phyloP scores from a whole-genome alignment of 2,329 filamentous ascomycete genomes.

The Balansia obtecta region DNA sequence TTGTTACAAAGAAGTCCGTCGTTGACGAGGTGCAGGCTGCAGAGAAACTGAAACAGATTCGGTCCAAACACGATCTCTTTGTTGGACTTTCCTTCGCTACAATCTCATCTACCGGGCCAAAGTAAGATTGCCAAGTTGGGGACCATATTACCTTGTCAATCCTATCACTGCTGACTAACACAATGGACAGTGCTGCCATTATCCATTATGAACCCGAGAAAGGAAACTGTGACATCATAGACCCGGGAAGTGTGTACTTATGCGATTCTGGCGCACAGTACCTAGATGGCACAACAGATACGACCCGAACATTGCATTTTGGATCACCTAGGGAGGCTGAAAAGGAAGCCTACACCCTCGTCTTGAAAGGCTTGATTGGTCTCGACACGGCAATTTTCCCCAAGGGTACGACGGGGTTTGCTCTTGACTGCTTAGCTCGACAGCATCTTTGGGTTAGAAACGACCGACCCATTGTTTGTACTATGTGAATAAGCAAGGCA shows the following conservation, averaged over 20 bases:
- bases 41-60: conserved; percentile 73
- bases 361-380: conserved; percentile 87
- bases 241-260: conserved; percentile 77
- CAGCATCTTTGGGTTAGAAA: conserved; percentile 75
- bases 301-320: conserved; percentile 87
- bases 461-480: neutral
- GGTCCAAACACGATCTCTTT: conserved; percentile 58
- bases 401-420: conserved; percentile 89
- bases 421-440: conserved; percentile 75
- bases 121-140: conserved; percentile 27
- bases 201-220: conserved; percentile 92
- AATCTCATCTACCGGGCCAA: conserved; percentile 84
- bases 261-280: conserved; percentile 98
- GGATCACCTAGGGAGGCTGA: conserved; percentile 73
- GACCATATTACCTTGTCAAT: neutral
- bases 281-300: conserved; percentile 89
- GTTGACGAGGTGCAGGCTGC: conserved; percentile 87
- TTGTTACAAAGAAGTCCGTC: conserved; percentile 57
- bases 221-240: conserved; percentile 69
- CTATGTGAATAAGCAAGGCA: neutral
- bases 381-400: conserved; percentile 81
- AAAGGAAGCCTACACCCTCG: conserved; percentile 81
- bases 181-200: conserved; percentile 59
- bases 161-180: neutral
- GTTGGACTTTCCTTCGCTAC: conserved; percentile 89